Conservation (phyloP, 2,329 filamentous ascomycete genomes). For the Exophiala sp. region DNA sequence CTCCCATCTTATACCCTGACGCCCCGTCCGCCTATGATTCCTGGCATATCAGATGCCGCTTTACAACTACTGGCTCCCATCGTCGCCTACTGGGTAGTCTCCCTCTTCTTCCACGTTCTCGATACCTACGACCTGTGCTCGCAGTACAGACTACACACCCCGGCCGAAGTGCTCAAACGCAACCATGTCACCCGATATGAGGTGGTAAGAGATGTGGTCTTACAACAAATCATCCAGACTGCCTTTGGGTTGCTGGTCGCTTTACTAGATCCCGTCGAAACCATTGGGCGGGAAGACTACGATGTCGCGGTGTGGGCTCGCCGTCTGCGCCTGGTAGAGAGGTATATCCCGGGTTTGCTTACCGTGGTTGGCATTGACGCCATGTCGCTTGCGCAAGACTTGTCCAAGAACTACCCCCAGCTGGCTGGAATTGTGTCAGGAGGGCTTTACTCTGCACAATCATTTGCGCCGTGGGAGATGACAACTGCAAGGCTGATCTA, state of each 20-base stretch:
- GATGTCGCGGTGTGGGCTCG: constrained; percentile 87
- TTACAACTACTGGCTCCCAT: constrained; percentile 71
- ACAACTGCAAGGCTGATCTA: constrained; percentile 70
- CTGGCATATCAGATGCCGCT: constrained; percentile 75
- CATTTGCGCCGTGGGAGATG: constrained; percentile 81
- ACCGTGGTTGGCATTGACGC: constrained; percentile 71
- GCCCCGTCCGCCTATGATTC: constrained; percentile 64
- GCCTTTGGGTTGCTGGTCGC: constrained; percentile 61
- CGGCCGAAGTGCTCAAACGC: constrained; percentile 78
- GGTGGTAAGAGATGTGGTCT: constrained; percentile 80
- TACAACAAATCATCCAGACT: constrained; percentile 89
- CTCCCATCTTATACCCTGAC: constrained; percentile 73
- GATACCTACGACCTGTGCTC: constrained; percentile 81
- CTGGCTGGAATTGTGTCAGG: constrained; percentile 71
- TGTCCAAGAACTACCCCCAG: constrained; percentile 64
- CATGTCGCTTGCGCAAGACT: constrained; percentile 64
- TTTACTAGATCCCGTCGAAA: constrained; percentile 66
- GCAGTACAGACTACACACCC: constrained; percentile 89
- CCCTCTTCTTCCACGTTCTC: constrained; percentile 78
- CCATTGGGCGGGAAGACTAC: constrained; percentile 71
- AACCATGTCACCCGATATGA: constrained; percentile 82
- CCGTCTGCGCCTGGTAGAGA: constrained; percentile 70
- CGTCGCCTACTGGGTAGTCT: constrained; percentile 80
- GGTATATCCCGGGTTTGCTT: constrained; percentile 66
- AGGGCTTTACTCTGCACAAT: constrained; percentile 67